These are phyloP conservation scores for Sclerotinia borealis DNA, from an alignment of 2,329 filamentous ascomycete species.

Conservation along the genomic window DNA sequence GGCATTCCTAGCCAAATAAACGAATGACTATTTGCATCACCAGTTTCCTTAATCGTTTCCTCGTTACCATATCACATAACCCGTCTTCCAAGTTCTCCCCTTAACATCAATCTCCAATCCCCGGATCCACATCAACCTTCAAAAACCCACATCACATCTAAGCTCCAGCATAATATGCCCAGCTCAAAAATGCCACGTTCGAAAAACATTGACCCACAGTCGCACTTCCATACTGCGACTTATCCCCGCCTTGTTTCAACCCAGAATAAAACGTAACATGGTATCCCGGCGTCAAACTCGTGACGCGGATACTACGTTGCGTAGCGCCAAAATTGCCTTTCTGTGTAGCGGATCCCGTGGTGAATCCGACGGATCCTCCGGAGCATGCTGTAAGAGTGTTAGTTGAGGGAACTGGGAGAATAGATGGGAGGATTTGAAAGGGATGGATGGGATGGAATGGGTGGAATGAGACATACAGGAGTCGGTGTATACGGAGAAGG, in stretches of 20 bases:
- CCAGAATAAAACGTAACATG: not conserved
- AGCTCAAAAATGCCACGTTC: not conserved
- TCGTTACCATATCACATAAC: not conserved
- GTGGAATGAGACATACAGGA: too few species aligned
- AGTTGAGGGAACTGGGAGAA: not conserved
- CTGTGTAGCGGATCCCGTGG: not conserved
- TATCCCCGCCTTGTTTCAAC: not conserved
- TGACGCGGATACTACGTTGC: not conserved
- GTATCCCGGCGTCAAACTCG: not conserved
- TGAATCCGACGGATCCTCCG: not conserved
- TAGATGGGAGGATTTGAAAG: not conserved
- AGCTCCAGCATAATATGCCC: not conserved
- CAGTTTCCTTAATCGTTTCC: not conserved
- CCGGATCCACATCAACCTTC: not conserved
- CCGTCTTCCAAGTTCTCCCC: not conserved
- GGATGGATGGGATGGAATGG: not conserved
- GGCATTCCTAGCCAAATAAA: not conserved
- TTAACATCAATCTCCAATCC: not conserved
- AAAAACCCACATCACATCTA: not conserved
- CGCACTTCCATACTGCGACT: not conserved
- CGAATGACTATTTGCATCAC: not conserved
- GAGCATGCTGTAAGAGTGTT: not conserved
- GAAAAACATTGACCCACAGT: not conserved
- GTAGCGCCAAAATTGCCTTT: conserved; percentile 4
- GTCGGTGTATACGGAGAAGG: conserved; percentile 4